phyloP scores from a whole-genome alignment of 805 yeast genomes.

The Nakazawaea wickerhamii region DNA sequence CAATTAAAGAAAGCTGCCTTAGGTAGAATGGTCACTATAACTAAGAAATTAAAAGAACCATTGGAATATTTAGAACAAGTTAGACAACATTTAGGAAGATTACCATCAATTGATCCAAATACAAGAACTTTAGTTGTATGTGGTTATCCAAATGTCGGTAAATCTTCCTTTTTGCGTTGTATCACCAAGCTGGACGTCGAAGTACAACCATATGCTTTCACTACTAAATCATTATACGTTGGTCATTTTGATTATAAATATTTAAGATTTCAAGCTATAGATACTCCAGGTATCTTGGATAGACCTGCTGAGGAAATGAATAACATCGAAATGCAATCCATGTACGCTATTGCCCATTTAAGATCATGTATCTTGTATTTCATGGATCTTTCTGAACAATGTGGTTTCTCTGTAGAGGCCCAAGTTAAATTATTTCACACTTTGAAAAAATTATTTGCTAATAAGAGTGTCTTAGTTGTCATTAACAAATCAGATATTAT shows the following conservation, averaged over 20 bases:
- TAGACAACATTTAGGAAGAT: slow-evolving; percentile 97
- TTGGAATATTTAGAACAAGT: slow-evolving; percentile 93
- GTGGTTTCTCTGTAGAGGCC: slow-evolving; percentile 96
- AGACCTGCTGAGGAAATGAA: slow-evolving; percentile 99
- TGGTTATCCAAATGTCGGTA: slow-evolving; percentile 99
- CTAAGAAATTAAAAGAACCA: slow-evolving; percentile 93
- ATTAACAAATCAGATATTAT: slow-evolving; percentile 93
- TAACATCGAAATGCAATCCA: slow-evolving; percentile 98
- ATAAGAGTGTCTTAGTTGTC: slow-evolving; percentile 93
- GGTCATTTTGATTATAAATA: slow-evolving; percentile 99
- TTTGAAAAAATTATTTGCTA: slow-evolving; percentile 94
- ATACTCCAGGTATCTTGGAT: slow-evolving; percentile 98
- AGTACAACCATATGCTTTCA: slow-evolving; percentile 98
- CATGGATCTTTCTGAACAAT: slow-evolving; percentile 98
- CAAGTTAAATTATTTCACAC: slow-evolving; percentile 97
- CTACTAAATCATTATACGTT: slow-evolving; percentile 94
- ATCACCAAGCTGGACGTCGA: slow-evolving; percentile 98
- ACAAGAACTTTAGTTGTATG: slow-evolving; percentile 96
- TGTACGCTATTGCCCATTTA: slow-evolving; percentile 97
- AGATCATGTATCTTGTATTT: slow-evolving; percentile 94
- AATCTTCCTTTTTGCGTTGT: slow-evolving; percentile 87
- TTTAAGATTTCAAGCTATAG: slow-evolving; percentile 96
- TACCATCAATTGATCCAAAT: slow-evolving; percentile 97
- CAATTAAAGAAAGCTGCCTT: slow-evolving; percentile 97
- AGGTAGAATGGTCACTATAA: slow-evolving; percentile 99